These are phyloP conservation scores for Psilocybe cubensis DNA, from an alignment of 768 basidiomycete species.

Conservation along the genomic window DNA sequence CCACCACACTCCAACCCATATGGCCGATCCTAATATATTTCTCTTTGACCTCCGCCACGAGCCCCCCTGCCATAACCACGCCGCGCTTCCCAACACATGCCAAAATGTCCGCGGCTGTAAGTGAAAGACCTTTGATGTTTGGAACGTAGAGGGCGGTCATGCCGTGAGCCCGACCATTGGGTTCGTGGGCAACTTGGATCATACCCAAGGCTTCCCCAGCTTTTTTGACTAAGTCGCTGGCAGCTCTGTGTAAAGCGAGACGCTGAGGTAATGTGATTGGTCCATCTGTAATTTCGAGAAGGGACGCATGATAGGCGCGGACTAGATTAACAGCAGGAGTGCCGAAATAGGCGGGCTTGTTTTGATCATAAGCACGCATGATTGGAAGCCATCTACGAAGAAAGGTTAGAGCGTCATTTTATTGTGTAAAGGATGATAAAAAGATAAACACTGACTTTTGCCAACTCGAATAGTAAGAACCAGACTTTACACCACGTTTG, in stretches of 20 bases:
- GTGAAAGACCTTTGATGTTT: slow-evolving; percentile 50
- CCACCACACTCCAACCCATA: slow-evolving; percentile 81
- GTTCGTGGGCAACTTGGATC: slow-evolving; percentile 59
- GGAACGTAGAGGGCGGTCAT: slow-evolving; percentile 87
- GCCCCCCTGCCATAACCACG: slow-evolving; percentile 80
- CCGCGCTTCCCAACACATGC: slow-evolving; percentile 66
- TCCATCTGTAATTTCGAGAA: slow-evolving; percentile 63
- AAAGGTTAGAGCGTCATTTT: background rate
- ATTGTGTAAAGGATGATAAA: background rate
- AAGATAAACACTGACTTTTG: slow-evolving; percentile 51
- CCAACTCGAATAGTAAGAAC: slow-evolving; percentile 85
- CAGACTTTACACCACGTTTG: slow-evolving; percentile 18
- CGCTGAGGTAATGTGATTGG: slow-evolving; percentile 69
- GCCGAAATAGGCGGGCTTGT: slow-evolving; percentile 82
- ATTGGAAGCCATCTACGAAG: slow-evolving; percentile 74
- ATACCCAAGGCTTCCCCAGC: slow-evolving; percentile 68
- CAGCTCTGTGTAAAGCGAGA: slow-evolving; percentile 68
- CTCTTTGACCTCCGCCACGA: slow-evolving; percentile 81
- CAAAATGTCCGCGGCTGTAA: slow-evolving; percentile 68
- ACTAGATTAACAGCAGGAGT: slow-evolving; percentile 89
- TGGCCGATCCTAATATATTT: slow-evolving; percentile 80
- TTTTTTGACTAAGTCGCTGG: slow-evolving; percentile 64
- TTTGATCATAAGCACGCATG: slow-evolving; percentile 83
- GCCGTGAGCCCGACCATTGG: slow-evolving; percentile 73
- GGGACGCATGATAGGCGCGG: slow-evolving; percentile 80